phyloP scores from a whole-genome alignment of 306 rosid species.

The Malus sylvestris region DNA sequence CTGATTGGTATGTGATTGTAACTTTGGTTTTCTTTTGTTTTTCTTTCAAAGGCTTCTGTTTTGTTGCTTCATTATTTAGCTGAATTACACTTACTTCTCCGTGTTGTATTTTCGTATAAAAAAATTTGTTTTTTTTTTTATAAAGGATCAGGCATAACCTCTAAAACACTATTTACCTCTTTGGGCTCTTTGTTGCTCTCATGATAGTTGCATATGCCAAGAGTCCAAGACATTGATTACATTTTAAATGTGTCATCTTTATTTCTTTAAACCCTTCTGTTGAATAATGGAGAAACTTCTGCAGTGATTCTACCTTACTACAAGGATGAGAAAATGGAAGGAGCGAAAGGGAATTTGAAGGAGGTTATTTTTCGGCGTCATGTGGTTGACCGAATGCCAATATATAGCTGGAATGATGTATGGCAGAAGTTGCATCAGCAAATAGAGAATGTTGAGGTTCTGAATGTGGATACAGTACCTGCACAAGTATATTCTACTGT shows the following conservation, averaged over 20 bases:
- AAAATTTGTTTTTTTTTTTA: neutral
- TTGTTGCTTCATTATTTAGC: neutral
- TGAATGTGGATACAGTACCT: conserved; percentile 68
- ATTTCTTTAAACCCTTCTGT: conserved; percentile 2
- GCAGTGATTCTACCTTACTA: conserved; percentile 91
- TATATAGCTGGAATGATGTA: conserved; percentile 94
- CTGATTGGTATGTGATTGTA: neutral
- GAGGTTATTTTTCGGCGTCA: conserved; percentile 79
- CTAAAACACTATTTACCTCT: neutral
- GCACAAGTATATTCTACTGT: conserved; percentile 69
- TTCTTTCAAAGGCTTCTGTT: neutral
- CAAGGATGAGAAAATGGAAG: conserved; percentile 42
- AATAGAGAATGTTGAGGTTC: conserved; percentile 80
- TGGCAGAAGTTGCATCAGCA: conserved; percentile 95
- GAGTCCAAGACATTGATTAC: neutral
- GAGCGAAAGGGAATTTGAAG: conserved; percentile 35
- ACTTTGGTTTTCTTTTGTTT: neutral
- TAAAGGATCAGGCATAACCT: neutral
- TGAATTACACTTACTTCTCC: neutral
- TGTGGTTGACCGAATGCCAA: conserved; percentile 76
- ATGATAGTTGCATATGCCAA: conserved; percentile 9
- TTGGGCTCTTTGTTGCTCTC: neutral
- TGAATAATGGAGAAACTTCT: conserved; percentile 15
- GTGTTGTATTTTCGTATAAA: neutral
- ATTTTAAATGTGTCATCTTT: conserved; percentile 2